Evolutionary conservation across 192 early-diverging fungal species (phyloP), one percentile per base, ranked within the genome.

Genomic region (Phycomyces blakesleeanus): DNA sequence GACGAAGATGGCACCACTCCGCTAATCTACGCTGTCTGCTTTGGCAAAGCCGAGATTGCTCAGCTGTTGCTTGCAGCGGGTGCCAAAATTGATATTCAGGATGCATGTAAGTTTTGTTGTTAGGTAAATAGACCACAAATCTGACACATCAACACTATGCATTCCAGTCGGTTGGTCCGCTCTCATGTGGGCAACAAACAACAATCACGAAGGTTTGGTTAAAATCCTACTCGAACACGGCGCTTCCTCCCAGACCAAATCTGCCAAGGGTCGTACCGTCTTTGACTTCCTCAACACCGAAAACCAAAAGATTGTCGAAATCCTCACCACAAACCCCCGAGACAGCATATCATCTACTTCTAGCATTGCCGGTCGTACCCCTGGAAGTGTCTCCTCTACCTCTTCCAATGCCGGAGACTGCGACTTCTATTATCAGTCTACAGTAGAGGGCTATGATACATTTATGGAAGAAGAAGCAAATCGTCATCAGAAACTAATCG

Each of bases 111-210:
- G 71, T 57, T 47, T 49, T 42, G 49, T 37, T 42, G 20, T 41
- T 24, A 20, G 3, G 27, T 56, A 40, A 16, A 47, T 38, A 34
- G 18, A 49, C 15, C 20, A 51, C 41, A 37, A 37, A 44, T 18
- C 8, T 29, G 38, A 8, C 55, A 34, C 44, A 20, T 81, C 40
- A 6, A 34, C 57, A 26, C 15, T 27, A 61, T 50, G 11, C 41
- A 62, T 25, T 21, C 26, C 68, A 84, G 86, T 85, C 67, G 89
- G 89, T 22, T 97, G 93, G 93, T 90, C 92, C 1, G 86, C 92
- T n/a, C 81, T 97, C 22, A 91, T 93, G 81, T 97, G 94, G 94
- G 93, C 93, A 1, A 86, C 90, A 16, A 87, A 89, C 59, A 90
- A 90, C 64, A 89, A 90, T 69, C 85, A 92, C 72, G 81, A 87